phyloP scores from a whole-genome alignment of 2,329 filamentous ascomycete species.

The Aspergillus sp. region DNA sequence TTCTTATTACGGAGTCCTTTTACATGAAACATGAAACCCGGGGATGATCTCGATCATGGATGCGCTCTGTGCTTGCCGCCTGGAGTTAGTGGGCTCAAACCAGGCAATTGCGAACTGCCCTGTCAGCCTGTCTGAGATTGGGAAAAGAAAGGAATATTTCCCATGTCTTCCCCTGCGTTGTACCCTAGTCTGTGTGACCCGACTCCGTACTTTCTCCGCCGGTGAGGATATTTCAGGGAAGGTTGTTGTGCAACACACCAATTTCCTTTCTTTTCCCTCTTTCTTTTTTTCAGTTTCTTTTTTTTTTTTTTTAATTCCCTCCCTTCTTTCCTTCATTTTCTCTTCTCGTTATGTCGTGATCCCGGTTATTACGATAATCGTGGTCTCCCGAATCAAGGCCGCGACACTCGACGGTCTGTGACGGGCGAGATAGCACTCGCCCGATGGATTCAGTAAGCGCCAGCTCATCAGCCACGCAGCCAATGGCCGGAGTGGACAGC shows the following conservation, averaged over 20 bases:
- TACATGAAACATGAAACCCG: background rate
- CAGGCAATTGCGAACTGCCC: background rate
- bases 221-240: background rate
- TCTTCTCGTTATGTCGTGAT: too few species aligned
- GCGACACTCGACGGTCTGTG: background rate
- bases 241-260: background rate
- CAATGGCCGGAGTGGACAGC: background rate
- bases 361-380: background rate
- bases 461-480: background rate
- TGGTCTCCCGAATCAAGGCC: background rate
- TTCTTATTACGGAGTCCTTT: background rate
- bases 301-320: background rate
- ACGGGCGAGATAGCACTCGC: background rate
- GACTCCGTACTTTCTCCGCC: background rate
- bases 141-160: background rate
- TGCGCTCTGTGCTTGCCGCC: background rate
- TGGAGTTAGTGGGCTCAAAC: background rate
- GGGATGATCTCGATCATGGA: background rate
- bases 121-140: too few species aligned
- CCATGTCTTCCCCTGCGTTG: conserved; percentile 1
- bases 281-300: background rate
- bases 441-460: background rate
- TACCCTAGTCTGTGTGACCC: background rate
- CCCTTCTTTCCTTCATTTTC: background rate
- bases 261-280: background rate